Conservation (phyloP, 805 yeast species). For the Starmera pachycereana region DNA sequence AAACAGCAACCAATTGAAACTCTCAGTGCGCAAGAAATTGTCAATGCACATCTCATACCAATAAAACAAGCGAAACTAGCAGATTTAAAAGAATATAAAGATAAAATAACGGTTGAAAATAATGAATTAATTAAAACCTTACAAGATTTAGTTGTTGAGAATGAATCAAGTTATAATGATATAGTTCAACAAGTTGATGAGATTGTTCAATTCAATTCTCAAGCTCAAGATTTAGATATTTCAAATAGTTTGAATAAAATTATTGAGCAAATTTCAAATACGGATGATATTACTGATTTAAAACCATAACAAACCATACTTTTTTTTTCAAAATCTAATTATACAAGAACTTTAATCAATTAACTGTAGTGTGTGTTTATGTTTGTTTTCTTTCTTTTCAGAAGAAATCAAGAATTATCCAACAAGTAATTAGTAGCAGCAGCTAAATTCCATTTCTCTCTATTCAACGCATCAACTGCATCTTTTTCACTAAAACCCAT, state of each 20-base stretch:
- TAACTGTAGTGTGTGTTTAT: background rate
- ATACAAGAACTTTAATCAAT: too few relatives aligned
- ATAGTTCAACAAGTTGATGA: too few relatives aligned
- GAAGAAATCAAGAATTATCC: conserved; percentile 43
- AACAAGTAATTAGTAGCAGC: conserved; percentile 80
- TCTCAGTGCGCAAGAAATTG: conserved; percentile 10
- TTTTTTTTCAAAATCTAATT: too few relatives aligned
- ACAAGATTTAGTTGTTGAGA: too few relatives aligned
- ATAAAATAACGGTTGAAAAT: background rate
- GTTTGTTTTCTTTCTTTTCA: background rate
- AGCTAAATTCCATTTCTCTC: conserved; percentile 64
- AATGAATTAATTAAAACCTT: too few relatives aligned
- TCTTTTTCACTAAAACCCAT: conserved; percentile 77
- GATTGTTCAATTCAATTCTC: too few relatives aligned
- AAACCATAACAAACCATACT: too few relatives aligned
- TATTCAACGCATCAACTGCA: conserved; percentile 58
- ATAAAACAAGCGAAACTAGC: conserved; percentile 12
- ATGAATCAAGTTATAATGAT: too few relatives aligned
- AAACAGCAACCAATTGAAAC: conserved; percentile 8
- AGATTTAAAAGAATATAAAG: conserved; percentile 8
- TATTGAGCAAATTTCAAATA: too few relatives aligned
- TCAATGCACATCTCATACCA: conserved; percentile 16
- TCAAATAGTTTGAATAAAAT: too few relatives aligned
- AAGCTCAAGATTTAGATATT: too few relatives aligned
- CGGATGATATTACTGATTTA: too few relatives aligned